Evolutionary conservation across 2,329 filamentous ascomycete genomes (phyloP), one percentile per base, ranked within the genome.

Genomic region (Aspergillus piperis): DNA sequence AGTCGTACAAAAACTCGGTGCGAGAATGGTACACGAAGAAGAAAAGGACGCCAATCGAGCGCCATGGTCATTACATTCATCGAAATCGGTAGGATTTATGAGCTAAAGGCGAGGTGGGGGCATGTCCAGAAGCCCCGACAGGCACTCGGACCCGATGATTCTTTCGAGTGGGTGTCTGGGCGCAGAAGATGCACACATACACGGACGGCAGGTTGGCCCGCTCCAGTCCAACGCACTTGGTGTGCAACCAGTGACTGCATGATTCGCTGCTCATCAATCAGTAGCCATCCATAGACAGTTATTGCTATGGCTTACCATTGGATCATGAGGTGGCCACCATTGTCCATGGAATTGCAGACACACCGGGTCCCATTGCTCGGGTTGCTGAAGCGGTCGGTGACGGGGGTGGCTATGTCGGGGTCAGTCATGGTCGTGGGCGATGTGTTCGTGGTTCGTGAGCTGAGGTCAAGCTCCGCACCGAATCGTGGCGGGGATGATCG

Each of bases 221-320:
- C 58, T 82, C 80, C 15, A 87, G 71, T 2, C 85, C 84, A 21
- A 87, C 79, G 66, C 86, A 88, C 57, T 78, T 78, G 32, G 82
- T 82, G 67, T 88, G 86, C 30, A 86, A 76, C 82, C 84, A 88
- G 66, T 87, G 85, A n/a, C 78, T 82, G 74, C 86, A 88, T 23
- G 82, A 84, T 71, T 85, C 83, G 73, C 86, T 82, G 62, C 23
- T 52, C 36, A 38, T 41, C 19, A 49, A 39, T 59, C 21, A 54
- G 49, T 50, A 27, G 15, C 47, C 17, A 27, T 17, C 44, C 25
- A 36, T 30, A 44, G 13, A 21, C 8, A 41, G 21, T 42, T 15
- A 30, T 21, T 42, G 66, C 58, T 32, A 63, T 54, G n/a, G 69
- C 74, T 68, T 71, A 82, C 80, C 80, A 88, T 75, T 87, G 85